These are phyloP conservation scores for Coemansia javaensis DNA, from an alignment of 192 early-diverging fungal species.

Conservation along the genomic window DNA sequence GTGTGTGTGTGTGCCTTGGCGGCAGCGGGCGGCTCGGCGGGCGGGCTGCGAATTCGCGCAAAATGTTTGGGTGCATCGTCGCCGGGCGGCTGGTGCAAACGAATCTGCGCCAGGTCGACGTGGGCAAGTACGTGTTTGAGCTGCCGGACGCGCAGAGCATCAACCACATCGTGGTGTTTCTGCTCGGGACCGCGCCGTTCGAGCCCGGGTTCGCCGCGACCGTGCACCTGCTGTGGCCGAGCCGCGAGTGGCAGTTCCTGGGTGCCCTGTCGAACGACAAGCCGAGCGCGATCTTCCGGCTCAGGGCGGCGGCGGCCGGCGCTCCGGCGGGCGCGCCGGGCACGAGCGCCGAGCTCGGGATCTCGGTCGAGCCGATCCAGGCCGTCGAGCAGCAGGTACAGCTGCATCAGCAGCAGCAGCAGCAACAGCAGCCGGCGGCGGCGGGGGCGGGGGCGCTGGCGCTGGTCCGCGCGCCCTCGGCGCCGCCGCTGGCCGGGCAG, in stretches of 20 bases:
- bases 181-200: conserved; percentile 81
- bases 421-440: conserved; percentile 1
- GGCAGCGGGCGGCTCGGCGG: no score
- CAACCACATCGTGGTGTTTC: conserved; percentile 95
- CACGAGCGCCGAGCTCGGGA: conserved; percentile 72
- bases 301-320: conserved; percentile 31
- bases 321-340: conserved; percentile 5
- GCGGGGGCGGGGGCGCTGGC: conserved; percentile 11
- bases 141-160: conserved; percentile 76
- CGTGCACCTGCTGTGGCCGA: conserved; percentile 88
- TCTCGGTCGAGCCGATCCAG: conserved; percentile 85
- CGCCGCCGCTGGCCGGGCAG: neutral
- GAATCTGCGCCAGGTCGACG: conserved; percentile 83
- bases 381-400: conserved; percentile 58
- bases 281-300: conserved; percentile 74
- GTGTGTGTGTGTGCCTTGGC: no score
- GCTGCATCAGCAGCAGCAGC: conserved; percentile 24
- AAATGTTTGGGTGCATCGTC: conserved; percentile 93
- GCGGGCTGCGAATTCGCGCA: neutral
- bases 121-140: conserved; percentile 86
- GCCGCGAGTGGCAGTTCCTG: conserved; percentile 70
- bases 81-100: conserved; percentile 89
- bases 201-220: conserved; percentile 89
- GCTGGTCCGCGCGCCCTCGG: conserved; percentile 21
- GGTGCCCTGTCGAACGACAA: conserved; percentile 80